These are phyloP conservation scores for Hypoxylon cercidicola DNA, from an alignment of 495 filamentous ascomycete species.

Conservation along the genomic window DNA sequence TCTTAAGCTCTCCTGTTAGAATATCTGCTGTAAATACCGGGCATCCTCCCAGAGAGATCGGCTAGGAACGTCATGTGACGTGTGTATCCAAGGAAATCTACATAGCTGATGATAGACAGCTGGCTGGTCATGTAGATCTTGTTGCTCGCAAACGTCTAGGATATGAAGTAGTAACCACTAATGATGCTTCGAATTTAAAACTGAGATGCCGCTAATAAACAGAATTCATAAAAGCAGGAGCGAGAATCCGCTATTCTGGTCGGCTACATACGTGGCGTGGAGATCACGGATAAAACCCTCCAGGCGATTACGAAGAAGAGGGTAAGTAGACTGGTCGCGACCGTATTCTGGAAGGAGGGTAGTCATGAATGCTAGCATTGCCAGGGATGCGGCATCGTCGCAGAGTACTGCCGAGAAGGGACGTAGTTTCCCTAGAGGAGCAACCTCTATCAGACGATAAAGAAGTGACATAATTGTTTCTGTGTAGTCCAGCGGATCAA, in stretches of 20 bases:
- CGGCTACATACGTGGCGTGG: background rate
- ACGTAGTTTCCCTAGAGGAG: background rate
- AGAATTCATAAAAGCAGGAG: background rate
- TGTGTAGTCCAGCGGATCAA: conserved; percentile 1
- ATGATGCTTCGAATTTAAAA: background rate
- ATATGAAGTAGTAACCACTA: background rate
- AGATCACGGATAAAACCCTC: background rate
- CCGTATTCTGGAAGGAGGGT: conserved; percentile 14
- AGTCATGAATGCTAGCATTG: conserved; percentile 14
- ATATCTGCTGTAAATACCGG: too few species aligned
- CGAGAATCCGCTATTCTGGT: background rate
- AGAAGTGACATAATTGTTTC: conserved; percentile 2
- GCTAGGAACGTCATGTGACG: background rate
- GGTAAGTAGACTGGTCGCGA: conserved; percentile 3
- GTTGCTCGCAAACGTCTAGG: background rate
- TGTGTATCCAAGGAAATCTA: conserved; percentile 1
- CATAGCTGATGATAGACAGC: background rate
- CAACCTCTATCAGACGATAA: conserved; percentile 12
- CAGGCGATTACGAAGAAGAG: background rate
- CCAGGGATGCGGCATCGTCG: background rate
- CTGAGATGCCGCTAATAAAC: conserved; percentile 10
- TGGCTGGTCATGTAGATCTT: conserved; percentile 4
- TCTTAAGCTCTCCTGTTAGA: too few species aligned
- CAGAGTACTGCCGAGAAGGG: background rate
- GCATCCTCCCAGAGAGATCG: conserved; percentile 34